A percentile compares a stretch with the other conserved stretches of the same genome.
These are phyloP conservation scores for Talaromyces liani DNA, from an alignment of 495 filamentous ascomycete species.

Conservation along the genomic window DNA sequence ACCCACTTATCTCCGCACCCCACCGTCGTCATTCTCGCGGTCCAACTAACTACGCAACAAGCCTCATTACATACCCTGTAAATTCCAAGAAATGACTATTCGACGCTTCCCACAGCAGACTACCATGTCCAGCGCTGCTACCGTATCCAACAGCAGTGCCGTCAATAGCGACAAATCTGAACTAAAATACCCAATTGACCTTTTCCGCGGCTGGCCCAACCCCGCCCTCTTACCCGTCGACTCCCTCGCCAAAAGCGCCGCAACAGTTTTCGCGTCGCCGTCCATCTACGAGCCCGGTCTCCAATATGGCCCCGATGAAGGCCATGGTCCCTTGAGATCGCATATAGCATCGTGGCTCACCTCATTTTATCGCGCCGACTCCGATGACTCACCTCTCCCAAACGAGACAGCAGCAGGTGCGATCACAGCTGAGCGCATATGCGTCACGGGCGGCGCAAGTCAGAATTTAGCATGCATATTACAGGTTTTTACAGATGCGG, in stretches of 20 bases:
- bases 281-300: constrained; percentile 49
- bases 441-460: constrained; percentile 73
- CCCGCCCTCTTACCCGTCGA: constrained; percentile 59
- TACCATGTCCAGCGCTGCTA: neutral
- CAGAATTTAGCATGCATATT: constrained; percentile 70
- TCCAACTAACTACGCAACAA: neutral
- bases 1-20: neutral
- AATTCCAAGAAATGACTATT: neutral
- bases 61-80: neutral
- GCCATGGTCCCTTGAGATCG: constrained; percentile 57
- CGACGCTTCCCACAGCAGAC: neutral
- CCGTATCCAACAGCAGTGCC: neutral
- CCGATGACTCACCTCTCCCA: neutral
- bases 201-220: constrained; percentile 65
- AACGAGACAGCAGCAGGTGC: constrained; percentile 9
- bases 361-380: constrained; percentile 45
- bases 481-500: constrained; percentile 68
- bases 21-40: neutral
- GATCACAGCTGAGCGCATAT: constrained; percentile 52
- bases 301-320: constrained; percentile 71
- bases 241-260: constrained; percentile 47
- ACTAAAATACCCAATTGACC: constrained; percentile 44
- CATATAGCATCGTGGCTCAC: constrained; percentile 64
- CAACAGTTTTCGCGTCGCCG: constrained; percentile 49
- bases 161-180: neutral